Evolutionary conservation across 2,329 filamentous ascomycete genomes (phyloP), one percentile per base, ranked within the genome.

Genomic region (Diaporthe sp.): DNA sequence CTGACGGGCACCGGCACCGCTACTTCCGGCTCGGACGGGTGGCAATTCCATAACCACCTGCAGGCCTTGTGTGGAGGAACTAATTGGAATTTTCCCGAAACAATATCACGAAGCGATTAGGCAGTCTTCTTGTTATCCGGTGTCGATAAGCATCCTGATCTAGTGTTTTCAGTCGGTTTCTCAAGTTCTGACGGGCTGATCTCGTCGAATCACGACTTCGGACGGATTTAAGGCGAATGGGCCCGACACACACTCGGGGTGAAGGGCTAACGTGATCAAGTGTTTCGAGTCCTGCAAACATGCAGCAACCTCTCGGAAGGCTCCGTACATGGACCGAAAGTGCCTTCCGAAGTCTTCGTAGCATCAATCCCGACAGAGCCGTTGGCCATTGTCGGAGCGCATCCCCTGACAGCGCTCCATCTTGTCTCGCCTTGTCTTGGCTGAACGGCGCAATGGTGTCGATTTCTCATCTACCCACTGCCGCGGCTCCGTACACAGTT

Each of bases 141-240:
- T 68, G 31, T 68, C 39, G 65, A 42, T 53, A 39, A 53, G 46
- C 46, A 68, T 28, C 13, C 65, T n/a, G 65, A 39, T 39, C 65
- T 68, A 53, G 65, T 53, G 65, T 68, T 68, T 68, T 68, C 51
- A 71, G 51, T 71, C 68, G 37, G 51, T 58, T 71, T 71, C 68
- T 71, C 37, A 71, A 71, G 68, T 71, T 71, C 68, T 71, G 68
- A 57, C 53, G 68, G 51, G 68, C 53, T 34, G 68, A 28, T 69
- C 3, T 49, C 25, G 59, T 46, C 74, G 34, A 68, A 68, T 68
- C 65, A 68, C 22, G 34, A 68, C 65, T 68, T 68, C 65, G 39
- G 65, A 68, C n/a, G 65, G n/a, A 68, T 53, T 68, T 53, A 68
- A 51, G 65, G 65, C 46, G 65, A 68, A 68, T 53, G 65, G 31